These are phyloP conservation scores for Canavalia gladiata DNA, from an alignment of 306 rosid species.

Conservation along the genomic window DNA sequence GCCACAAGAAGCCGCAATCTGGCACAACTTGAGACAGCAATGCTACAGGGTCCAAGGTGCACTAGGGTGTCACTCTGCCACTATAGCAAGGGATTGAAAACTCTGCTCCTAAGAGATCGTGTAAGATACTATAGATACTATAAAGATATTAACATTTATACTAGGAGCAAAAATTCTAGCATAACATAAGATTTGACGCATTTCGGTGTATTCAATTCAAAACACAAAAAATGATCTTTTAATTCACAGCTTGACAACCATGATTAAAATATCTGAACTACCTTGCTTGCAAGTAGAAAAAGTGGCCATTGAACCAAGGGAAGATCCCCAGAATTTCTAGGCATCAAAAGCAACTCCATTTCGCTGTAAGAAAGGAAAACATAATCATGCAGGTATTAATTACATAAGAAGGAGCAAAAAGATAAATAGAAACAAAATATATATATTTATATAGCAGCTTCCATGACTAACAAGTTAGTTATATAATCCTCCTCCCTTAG, in stretches of 20 bases:
- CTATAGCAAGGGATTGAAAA: no score
- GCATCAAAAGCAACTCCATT: constrained; percentile 89
- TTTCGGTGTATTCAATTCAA: background rate
- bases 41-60: no score
- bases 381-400: background rate
- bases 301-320: constrained; percentile 99
- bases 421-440: background rate
- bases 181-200: constrained; percentile 2
- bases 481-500: constrained; percentile 96
- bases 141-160: background rate
- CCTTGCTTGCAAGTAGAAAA: constrained; percentile 99
- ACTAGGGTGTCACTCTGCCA: no score
- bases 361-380: constrained; percentile 61
- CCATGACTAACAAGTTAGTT: constrained; percentile 78
- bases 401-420: background rate
- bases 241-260: constrained; percentile 9
- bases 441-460: background rate
- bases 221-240: background rate
- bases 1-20: no score
- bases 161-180: background rate
- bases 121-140: background rate
- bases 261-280: constrained; percentile 34
- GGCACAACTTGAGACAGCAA: no score
- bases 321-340: constrained; percentile 75
- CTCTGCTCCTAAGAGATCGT: background rate